These are phyloP conservation scores for Aciculosporium take DNA, from an alignment of 2,329 filamentous ascomycete genomes.

Conservation along the genomic window DNA sequence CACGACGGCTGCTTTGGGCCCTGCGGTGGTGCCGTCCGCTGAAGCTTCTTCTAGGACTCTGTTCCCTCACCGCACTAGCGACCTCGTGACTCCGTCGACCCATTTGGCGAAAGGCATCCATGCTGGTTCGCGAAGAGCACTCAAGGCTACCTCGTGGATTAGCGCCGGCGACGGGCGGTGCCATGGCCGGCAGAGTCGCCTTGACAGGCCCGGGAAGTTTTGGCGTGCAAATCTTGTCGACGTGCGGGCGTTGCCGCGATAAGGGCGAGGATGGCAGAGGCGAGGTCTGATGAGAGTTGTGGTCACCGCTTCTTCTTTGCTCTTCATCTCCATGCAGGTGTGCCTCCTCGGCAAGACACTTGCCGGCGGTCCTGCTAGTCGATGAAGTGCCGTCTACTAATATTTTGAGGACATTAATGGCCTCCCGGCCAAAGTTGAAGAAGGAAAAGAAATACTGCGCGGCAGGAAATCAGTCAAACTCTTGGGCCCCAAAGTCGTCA, in stretches of 20 bases:
- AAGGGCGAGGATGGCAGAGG: conserved; percentile 8
- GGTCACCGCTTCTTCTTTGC: neutral
- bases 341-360: conserved; percentile 9
- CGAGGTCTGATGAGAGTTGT: neutral
- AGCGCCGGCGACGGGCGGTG: conserved; percentile 26
- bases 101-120: conserved; percentile 36
- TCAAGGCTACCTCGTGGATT: conserved; percentile 45
- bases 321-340: conserved; percentile 3
- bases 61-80: conserved; percentile 26
- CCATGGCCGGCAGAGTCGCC: conserved; percentile 43
- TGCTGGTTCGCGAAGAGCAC: conserved; percentile 31
- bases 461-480: conserved; percentile 1
- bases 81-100: conserved; percentile 39
- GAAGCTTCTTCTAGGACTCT: conserved; percentile 43
- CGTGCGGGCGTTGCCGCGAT: conserved; percentile 9
- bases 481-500: neutral
- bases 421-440: conserved; percentile 73
- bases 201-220: conserved; percentile 43
- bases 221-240: conserved; percentile 21
- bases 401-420: conserved; percentile 60
- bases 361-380: conserved; percentile 19
- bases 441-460: conserved; percentile 91
- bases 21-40: conserved; percentile 45
- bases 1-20: conserved; percentile 34
- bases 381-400: conserved; percentile 51